These are phyloP conservation scores for Phytopythium vexans DNA, from an alignment of 352 stramenopile species.

Conservation along the genomic window DNA sequence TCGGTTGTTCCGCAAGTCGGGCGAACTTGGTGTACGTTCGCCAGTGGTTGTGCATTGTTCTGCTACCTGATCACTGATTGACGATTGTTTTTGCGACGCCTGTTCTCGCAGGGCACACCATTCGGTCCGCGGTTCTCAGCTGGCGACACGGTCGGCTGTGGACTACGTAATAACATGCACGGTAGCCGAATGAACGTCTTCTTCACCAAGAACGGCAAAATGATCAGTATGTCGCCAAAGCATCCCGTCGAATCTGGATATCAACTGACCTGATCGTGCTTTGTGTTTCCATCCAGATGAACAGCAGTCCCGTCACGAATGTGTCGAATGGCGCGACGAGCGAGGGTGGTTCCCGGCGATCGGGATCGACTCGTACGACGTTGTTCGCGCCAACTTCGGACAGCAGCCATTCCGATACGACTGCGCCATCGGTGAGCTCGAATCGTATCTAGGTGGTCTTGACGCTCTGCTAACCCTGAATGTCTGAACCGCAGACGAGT, in stretches of 20 bases:
- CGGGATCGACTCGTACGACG: constrained; percentile 75
- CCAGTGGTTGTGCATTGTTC: background rate
- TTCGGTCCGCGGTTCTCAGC: constrained; percentile 59
- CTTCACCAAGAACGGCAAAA: constrained; percentile 68
- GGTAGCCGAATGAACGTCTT: constrained; percentile 45
- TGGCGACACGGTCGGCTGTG: constrained; percentile 70
- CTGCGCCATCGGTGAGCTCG: background rate
- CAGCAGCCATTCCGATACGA: constrained; percentile 65
- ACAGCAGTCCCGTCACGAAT: background rate
- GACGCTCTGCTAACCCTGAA: too few relatives aligned
- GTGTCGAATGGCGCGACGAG: constrained; percentile 16
- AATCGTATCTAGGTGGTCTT: too few relatives aligned
- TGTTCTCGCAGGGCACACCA: constrained; percentile 30
- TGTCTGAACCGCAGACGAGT: constrained; percentile 13
- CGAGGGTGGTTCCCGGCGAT: constrained; percentile 73
- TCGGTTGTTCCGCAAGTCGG: constrained; percentile 32
- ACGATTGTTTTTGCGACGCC: background rate
- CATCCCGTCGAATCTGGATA: background rate
- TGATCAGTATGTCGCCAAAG: constrained; percentile 9
- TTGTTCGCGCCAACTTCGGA: constrained; percentile 83
- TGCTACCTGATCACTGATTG: background rate
- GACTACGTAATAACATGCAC: constrained; percentile 41
- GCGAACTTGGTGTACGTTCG: constrained; percentile 13
- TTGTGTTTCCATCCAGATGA: background rate
- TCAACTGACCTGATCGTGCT: background rate